These are phyloP conservation scores for Nakazawaea wickerhamii DNA, from an alignment of 805 yeast genomes.

Conservation along the genomic window DNA sequence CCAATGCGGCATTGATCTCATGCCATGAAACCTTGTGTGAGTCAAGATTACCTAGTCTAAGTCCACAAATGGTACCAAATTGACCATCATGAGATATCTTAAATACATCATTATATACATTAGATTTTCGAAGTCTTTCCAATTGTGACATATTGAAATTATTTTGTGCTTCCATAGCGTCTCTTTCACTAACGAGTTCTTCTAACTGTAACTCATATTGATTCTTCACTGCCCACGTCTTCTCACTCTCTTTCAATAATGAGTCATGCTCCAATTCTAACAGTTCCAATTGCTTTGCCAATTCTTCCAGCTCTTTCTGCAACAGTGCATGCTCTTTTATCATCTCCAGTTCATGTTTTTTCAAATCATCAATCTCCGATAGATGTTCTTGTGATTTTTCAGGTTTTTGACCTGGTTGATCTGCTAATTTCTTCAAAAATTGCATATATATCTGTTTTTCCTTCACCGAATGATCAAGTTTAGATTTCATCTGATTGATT, in stretches of 20 bases:
- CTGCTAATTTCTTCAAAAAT: conserved; percentile 65
- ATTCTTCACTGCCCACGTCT: conserved; percentile 47
- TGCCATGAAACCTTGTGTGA: conserved; percentile 73
- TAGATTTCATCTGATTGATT: conserved; percentile 56
- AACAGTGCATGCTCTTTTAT: conserved; percentile 35
- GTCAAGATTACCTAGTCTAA: conserved; percentile 68
- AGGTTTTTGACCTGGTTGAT: conserved; percentile 39
- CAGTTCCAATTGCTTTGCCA: conserved; percentile 43
- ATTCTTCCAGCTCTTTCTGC: conserved; percentile 36
- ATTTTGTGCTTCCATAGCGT: conserved; percentile 58
- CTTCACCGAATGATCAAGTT: conserved; percentile 64
- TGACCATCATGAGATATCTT: conserved; percentile 78
- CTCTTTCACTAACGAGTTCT: conserved; percentile 48
- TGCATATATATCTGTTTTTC: conserved; percentile 77
- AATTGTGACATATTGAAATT: conserved; percentile 59
- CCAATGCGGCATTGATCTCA: conserved; percentile 87
- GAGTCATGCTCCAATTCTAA: conserved; percentile 35
- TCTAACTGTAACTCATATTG: conserved; percentile 46
- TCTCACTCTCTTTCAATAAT: conserved; percentile 39
- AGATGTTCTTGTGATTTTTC: conserved; percentile 41
- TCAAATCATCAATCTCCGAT: conserved; percentile 40
- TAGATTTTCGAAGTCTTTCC: conserved; percentile 66
- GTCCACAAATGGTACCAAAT: conserved; percentile 83
- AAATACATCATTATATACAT: conserved; percentile 80
- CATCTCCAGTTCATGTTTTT: conserved; percentile 30